phyloP scores from a whole-genome alignment of 2,329 filamentous ascomycete genomes.

The Microcyclospora pomicola region DNA sequence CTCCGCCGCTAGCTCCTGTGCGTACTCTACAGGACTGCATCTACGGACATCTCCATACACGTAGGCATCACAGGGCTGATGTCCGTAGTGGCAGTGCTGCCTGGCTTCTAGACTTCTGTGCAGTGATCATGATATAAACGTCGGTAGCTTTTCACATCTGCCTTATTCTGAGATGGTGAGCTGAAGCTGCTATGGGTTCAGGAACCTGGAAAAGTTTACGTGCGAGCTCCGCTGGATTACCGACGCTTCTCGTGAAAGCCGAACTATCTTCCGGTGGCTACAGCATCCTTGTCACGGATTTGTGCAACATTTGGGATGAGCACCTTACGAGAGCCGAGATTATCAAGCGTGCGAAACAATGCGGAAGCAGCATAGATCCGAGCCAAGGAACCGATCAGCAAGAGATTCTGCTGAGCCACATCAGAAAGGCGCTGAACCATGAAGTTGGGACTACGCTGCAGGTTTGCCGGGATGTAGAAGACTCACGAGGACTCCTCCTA shows the following conservation, averaged over 20 bases:
- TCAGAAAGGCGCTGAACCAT: conserved; percentile 36
- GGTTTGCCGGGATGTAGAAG: conserved; percentile 16
- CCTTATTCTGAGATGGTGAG: no score
- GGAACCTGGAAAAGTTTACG: no score
- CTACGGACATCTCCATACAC: no score
- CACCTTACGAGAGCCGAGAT: conserved; percentile 48
- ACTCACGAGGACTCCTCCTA: conserved; percentile 30
- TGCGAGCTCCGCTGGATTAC: conserved; percentile 17
- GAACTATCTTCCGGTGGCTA: conserved; percentile 45
- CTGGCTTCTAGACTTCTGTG: no score
- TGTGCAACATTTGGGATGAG: conserved; percentile 62
- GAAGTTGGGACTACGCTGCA: conserved; percentile 23
- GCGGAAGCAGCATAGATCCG: conserved; percentile 60
- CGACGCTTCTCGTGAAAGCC: conserved; percentile 49
- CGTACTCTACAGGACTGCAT: no score
- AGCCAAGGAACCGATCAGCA: conserved; percentile 56
- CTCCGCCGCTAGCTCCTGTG: no score
- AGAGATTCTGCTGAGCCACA: conserved; percentile 49
- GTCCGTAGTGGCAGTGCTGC: no score
- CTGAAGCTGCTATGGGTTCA: no score
- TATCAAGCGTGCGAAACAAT: conserved; percentile 45
- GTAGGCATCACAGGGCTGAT: no score
- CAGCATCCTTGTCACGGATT: conserved; percentile 53
- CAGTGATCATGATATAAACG: no score
- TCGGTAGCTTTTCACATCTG: no score